Conservation (phyloP, 805 yeast species). For the Grigorovia yakushimaensis region DNA sequence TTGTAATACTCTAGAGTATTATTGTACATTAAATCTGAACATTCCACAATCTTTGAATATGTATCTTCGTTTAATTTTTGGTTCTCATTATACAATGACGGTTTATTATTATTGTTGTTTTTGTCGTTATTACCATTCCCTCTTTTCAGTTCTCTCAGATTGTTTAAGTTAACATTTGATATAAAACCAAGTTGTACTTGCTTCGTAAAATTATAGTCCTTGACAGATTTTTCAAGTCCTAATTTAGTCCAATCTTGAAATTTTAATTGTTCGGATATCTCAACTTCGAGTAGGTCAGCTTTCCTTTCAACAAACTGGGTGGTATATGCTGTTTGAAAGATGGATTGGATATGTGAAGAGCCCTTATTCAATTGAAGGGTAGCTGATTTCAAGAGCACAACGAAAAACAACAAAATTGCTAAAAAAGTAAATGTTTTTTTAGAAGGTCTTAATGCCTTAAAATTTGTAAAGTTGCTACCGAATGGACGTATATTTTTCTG, state of each 20-base stretch:
- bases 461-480: too few relatives aligned
- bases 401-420: too few relatives aligned
- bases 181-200: conserved; percentile 5
- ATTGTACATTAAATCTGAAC: conserved; percentile 6
- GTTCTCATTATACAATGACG: neutral
- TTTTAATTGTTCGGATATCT: conserved; percentile 5
- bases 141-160: neutral
- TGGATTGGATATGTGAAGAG: neutral
- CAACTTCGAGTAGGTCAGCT: conserved; percentile 8
- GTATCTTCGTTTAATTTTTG: neutral
- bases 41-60: conserved; percentile 3
- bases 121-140: neutral
- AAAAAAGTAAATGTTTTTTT: too few relatives aligned
- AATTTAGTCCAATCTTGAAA: neutral
- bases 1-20: conserved; percentile 2
- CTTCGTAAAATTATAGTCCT: too few relatives aligned
- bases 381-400: neutral
- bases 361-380: neutral
- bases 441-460: too few relatives aligned
- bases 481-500: too few relatives aligned
- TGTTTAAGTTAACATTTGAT: conserved; percentile 9
- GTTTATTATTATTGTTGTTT: neutral
- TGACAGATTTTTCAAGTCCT: neutral
- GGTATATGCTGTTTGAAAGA: neutral
- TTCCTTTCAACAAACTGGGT: neutral